Conservation (phyloP, 1,284 basidiomycete species). For the Mycena citricolor region DNA sequence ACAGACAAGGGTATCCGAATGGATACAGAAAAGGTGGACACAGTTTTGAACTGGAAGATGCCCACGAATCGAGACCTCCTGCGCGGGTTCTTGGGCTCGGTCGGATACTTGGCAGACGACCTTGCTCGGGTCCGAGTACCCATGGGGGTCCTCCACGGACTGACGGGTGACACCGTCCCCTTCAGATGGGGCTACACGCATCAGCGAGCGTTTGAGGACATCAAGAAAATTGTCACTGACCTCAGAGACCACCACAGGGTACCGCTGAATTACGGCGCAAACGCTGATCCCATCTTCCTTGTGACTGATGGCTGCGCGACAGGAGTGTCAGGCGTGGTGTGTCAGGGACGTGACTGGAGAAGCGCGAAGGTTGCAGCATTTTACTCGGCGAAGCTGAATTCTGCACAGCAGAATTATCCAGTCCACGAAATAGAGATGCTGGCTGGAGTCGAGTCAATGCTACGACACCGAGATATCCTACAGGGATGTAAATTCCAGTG, state of each 20-base stretch:
- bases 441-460: conserved; percentile 36
- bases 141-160: conserved; percentile 31
- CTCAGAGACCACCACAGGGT: conserved; percentile 24
- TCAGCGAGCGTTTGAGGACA: conserved; percentile 36
- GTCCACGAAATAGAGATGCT: conserved; percentile 38
- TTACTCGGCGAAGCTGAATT: conserved; percentile 38
- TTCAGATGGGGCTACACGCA: conserved; percentile 35
- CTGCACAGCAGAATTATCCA: conserved; percentile 40
- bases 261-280: conserved; percentile 28
- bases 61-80: conserved; percentile 29
- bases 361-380: conserved; percentile 33
- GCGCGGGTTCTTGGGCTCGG: conserved; percentile 32
- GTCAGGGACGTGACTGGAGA: conserved; percentile 31
- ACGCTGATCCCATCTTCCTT: conserved; percentile 25
- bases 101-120: conserved; percentile 32
- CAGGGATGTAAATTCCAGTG: conserved; percentile 33
- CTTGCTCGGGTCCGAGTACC: conserved; percentile 28
- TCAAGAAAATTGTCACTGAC: conserved; percentile 29
- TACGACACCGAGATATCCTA: conserved; percentile 31
- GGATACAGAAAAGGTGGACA: conserved; percentile 37
- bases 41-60: conserved; percentile 33
- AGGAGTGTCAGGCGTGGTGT: conserved; percentile 31
- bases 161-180: conserved; percentile 27
- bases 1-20: conserved; percentile 36
- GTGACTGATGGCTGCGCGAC: conserved; percentile 31